Evolutionary conservation across 1,284 basidiomycete species (phyloP), one percentile per base, ranked within the genome.

Genomic region (Malassezia furfur): DNA sequence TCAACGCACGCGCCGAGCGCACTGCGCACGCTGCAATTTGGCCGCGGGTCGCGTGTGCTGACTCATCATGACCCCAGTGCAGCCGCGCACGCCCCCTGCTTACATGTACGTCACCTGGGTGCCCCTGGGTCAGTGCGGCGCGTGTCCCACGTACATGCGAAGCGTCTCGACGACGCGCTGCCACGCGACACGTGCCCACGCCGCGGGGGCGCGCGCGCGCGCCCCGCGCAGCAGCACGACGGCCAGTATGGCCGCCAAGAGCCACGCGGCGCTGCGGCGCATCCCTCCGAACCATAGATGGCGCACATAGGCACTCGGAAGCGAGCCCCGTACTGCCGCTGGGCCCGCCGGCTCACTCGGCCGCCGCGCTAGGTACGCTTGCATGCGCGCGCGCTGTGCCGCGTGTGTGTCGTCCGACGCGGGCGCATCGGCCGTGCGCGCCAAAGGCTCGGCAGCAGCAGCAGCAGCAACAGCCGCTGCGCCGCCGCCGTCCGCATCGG

Each of bases 61-160:
- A 34, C 32, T 34, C 9, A 34, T 5, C 32, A 12, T 8, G 25
- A 12, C 14, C 32, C 14, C 11, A 8, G 32, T 34, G 32, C 32
- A 34, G 32, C 11, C 9, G 14, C 32, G 32, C 32, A 9, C 34
- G 12, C 21, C 7, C 19, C 25, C 25, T 15, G 12, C 5, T 48
- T 39, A 55, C 39, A 55, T 38, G 43, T 55, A 55, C 15, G 53
- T 49, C 19, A 55, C 54, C 22, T 57, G 54, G 15, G 54, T 57
- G 12, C 49, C 54, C 54, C 54, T 57, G 35, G 4, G 54, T 50
- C 31, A 45, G 35, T 36, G 15, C 17, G 3, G n/a, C 8, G 15
- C n/a, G 7, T 28, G 32, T n/a, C 8, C 10, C 17, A 57, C 54
- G 19, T 56, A 56, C 54, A 56, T 56, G 21, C 54, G 48, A 3